phyloP scores from a whole-genome alignment of 2,329 filamentous ascomycete genomes.

The Fusarium sp. region DNA sequence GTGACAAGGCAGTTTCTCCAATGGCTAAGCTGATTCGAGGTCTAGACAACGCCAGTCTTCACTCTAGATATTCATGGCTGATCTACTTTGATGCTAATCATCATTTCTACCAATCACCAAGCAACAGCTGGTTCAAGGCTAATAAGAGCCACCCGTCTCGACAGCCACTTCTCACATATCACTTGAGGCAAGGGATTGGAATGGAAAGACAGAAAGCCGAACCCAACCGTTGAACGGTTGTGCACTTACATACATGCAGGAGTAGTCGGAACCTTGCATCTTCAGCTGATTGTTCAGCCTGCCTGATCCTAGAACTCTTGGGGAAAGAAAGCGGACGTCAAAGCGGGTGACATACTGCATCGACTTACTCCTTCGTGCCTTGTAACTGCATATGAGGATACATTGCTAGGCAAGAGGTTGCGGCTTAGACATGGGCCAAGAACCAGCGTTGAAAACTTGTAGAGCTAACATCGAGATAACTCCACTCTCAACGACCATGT shows the following conservation, averaged over 20 bases:
- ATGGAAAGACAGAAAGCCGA: not conserved
- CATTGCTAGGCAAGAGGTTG: slow-evolving; percentile 5
- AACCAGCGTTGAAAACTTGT: slow-evolving; percentile 12
- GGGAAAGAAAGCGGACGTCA: slow-evolving; percentile 31
- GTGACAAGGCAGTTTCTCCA: not conserved
- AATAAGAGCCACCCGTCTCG: slow-evolving; percentile 5
- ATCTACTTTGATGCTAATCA: not conserved
- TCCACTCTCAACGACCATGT: slow-evolving; percentile 5
- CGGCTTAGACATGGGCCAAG: slow-evolving; percentile 4
- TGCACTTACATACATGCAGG: not conserved
- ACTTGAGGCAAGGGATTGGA: not conserved
- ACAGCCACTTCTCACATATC: not conserved
- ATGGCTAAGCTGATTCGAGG: slow-evolving; percentile 10
- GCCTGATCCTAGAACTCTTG: slow-evolving; percentile 5
- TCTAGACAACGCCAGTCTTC: slow-evolving; percentile 17
- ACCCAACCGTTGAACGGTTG: not conserved
- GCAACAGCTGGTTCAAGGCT: not conserved
- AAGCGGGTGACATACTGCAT: slow-evolving; percentile 24
- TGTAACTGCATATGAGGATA: slow-evolving; percentile 15
- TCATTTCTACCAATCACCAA: slow-evolving; percentile 14
- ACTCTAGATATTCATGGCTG: not conserved
- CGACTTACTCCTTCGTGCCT: slow-evolving; percentile 1
- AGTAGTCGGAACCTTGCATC: not conserved
- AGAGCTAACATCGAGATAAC: not conserved
- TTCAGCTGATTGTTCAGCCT: slow-evolving; percentile 32